phyloP scores from a whole-genome alignment of 306 rosid species.

The Hippophae tibetana region DNA sequence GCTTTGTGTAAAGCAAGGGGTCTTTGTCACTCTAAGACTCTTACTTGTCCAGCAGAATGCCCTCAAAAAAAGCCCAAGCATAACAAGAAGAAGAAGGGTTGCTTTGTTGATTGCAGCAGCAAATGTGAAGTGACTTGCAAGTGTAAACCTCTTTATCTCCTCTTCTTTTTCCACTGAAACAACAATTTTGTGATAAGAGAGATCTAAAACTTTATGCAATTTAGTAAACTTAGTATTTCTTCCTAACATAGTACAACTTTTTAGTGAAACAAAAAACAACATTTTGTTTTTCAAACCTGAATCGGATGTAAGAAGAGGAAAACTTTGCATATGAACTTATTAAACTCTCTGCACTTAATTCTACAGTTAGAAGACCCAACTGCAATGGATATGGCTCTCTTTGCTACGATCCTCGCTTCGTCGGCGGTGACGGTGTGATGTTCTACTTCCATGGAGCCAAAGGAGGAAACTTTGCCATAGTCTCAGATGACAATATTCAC shows the following conservation, averaged over 20 bases:
- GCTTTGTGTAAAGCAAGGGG: conserved; percentile 37
- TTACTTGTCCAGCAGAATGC: conserved; percentile 51
- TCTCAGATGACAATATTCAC: conserved; percentile 52
- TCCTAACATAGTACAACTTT: background rate
- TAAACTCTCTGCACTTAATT: background rate
- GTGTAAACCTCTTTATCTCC: conserved; percentile 30
- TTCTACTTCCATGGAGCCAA: conserved; percentile 80
- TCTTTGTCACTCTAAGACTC: conserved; percentile 34
- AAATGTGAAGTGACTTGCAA: conserved; percentile 80
- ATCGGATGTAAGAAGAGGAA: background rate
- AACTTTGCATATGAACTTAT: background rate
- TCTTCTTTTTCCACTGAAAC: background rate
- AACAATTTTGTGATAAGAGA: too few species aligned
- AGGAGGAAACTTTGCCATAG: conserved; percentile 61
- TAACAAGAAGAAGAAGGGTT: conserved; percentile 60
- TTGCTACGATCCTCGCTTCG: conserved; percentile 78
- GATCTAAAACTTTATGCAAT: background rate
- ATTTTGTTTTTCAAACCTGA: background rate
- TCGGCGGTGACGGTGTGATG: conserved; percentile 78
- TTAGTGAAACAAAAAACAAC: background rate
- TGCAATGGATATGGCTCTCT: conserved; percentile 70
- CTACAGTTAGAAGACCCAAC: conserved; percentile 50
- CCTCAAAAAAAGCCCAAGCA: conserved; percentile 51
- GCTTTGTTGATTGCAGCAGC: conserved; percentile 56
- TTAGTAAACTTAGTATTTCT: background rate